Evolutionary conservation across 495 filamentous ascomycete species (phyloP).

Genomic region (Talaromyces wortmannii): DNA sequence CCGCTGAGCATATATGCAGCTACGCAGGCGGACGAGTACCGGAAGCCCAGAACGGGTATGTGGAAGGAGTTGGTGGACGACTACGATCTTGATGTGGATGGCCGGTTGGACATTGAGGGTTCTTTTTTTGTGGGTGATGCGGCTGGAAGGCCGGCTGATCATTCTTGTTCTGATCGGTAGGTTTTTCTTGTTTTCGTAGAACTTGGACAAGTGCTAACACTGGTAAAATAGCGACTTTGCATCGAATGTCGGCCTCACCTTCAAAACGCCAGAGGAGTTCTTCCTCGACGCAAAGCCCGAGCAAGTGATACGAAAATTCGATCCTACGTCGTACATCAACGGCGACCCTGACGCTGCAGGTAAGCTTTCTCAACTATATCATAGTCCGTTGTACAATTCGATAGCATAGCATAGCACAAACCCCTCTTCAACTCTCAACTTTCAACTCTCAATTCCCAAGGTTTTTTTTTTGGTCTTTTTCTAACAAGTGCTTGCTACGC

Average conservation of each 20-base stretch:
- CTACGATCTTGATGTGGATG: constrained; percentile 55
- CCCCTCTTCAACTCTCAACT: too few species aligned
- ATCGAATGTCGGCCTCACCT: constrained; percentile 70
- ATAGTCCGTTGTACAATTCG: background rate
- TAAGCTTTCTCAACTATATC: constrained; percentile 10
- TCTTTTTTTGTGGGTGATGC: constrained; percentile 93
- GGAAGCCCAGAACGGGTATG: constrained; percentile 87
- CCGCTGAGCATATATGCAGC: constrained; percentile 81
- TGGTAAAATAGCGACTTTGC: constrained; percentile 69
- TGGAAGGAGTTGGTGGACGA: constrained; percentile 79
- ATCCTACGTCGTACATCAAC: constrained; percentile 49
- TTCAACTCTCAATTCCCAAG: too few species aligned
- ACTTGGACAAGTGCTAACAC: background rate
- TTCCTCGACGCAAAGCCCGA: constrained; percentile 62
- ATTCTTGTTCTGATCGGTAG: constrained; percentile 76
- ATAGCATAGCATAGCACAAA: background rate
- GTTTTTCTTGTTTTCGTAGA: constrained; percentile 1
- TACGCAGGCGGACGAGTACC: constrained; percentile 67
- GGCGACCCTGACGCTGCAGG: constrained; percentile 23
- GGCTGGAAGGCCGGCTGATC: constrained; percentile 57
- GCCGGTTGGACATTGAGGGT: constrained; percentile 52
- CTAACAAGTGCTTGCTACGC: background rate
- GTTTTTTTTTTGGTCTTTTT: too few species aligned
- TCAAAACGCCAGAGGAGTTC: constrained; percentile 85
- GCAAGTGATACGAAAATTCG: constrained; percentile 60